Evolutionary conservation across 495 filamentous ascomycete species (phyloP).

Genomic region (Extremus antarcticus): DNA sequence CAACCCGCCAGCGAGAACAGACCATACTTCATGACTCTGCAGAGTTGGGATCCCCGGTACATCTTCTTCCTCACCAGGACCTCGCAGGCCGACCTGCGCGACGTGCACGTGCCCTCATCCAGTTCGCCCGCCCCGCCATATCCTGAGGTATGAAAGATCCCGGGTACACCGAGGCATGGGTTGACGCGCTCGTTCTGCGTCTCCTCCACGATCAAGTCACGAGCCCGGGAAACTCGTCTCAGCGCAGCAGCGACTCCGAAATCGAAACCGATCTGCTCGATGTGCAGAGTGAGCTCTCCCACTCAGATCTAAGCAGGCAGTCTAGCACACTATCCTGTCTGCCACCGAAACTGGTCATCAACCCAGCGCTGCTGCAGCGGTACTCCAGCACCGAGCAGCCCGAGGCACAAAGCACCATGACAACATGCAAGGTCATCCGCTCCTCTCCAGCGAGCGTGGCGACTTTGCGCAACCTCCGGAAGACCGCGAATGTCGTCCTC

Average conservation of each 20-base stretch:
- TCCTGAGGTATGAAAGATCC: slow-evolving; percentile 2
- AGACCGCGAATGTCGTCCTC: slow-evolving; percentile 7
- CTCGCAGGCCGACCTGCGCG: slow-evolving; percentile 11
- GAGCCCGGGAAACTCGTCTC: neutral
- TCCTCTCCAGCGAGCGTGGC: neutral
- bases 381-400: no score
- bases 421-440: neutral
- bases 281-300: no score
- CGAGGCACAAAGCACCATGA: no score
- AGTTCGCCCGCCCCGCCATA: slow-evolving; percentile 12
- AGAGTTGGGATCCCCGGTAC: neutral
- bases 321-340: no score
- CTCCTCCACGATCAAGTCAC: neutral
- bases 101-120: slow-evolving; percentile 12
- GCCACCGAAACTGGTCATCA: no score
- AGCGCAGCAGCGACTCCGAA: neutral
- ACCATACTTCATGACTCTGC: slow-evolving; percentile 6
- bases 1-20: neutral
- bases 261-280: no score
- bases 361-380: no score
- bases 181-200: neutral
- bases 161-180: slow-evolving; percentile 6
- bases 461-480: neutral
- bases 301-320: no score
- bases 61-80: neutral